These are phyloP conservation scores for Irpex rosettiformis DNA, from an alignment of 1,284 basidiomycete species.

Conservation along the genomic window DNA sequence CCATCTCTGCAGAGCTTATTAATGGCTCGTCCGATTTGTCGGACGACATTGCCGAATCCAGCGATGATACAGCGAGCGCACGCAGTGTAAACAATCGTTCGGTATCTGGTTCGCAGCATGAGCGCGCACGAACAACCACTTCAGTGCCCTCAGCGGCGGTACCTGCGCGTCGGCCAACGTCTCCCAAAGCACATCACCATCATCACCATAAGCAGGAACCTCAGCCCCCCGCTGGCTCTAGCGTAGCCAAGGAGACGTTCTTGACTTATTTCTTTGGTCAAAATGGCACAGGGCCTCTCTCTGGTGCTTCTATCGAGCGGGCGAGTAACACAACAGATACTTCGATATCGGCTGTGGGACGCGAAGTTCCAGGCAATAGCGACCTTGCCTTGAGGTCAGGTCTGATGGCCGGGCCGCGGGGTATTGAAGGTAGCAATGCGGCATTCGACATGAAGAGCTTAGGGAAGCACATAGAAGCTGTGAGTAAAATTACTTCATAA, in stretches of 20 bases:
- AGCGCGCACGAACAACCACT: conserved; percentile 48
- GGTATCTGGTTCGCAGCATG: conserved; percentile 77
- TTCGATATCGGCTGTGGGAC: conserved; percentile 34
- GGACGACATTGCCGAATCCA: conserved; percentile 56
- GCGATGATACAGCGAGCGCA: conserved; percentile 45
- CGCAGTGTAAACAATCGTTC: conserved; percentile 55
- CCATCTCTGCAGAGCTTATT: conserved; percentile 25
- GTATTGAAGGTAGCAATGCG: conserved; percentile 74
- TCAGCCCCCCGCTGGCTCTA: conserved; percentile 28
- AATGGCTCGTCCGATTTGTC: conserved; percentile 49
- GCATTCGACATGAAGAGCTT: conserved; percentile 99
- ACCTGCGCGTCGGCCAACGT: conserved; percentile 33
- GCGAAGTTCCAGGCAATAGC: conserved; percentile 50
- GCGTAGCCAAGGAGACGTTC: conserved; percentile 81
- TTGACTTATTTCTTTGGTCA: conserved; percentile 95
- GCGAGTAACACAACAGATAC: conserved; percentile 12
- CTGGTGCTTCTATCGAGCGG: conserved; percentile 45
- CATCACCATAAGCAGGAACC: conserved; percentile 28
- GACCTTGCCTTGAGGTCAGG: conserved; percentile 51
- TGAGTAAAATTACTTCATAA: conserved; percentile 39
- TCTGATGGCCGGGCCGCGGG: conserved; percentile 61
- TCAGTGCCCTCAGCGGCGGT: conserved; percentile 14
- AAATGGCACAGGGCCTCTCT: conserved; percentile 65
- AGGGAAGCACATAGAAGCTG: conserved; percentile 92
- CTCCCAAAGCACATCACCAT: conserved; percentile 34